Evolutionary conservation across 2,329 filamentous ascomycete genomes (phyloP).

Genomic region (Aspergillus felis): DNA sequence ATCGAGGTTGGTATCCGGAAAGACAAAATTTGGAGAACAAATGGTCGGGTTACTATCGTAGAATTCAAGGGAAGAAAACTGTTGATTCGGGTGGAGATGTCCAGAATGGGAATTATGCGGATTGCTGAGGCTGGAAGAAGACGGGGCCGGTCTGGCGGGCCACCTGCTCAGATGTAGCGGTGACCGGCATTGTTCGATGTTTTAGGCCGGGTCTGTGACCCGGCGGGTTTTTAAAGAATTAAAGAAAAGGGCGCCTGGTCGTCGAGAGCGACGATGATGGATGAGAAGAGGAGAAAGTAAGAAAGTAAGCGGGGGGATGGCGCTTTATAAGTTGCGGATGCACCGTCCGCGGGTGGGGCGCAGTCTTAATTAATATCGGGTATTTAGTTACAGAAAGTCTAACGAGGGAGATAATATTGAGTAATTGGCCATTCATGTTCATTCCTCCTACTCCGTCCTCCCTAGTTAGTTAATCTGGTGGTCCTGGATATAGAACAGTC

Average conservation of each 20-base stretch:
- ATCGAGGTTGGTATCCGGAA: neutral
- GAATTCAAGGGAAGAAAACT: neutral
- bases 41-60: neutral
- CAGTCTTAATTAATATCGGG: too few relatives aligned
- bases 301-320: neutral
- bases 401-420: too few relatives aligned
- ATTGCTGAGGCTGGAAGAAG: constrained; percentile 4
- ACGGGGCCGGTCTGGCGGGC: constrained; percentile 3
- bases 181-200: constrained; percentile 13
- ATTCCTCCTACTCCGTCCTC: too few relatives aligned
- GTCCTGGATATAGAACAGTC: neutral
- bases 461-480: too few relatives aligned
- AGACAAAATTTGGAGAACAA: neutral
- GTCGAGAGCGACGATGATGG: constrained; percentile 1
- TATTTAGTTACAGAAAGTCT: too few relatives aligned
- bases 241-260: neutral
- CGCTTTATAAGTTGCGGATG: neutral
- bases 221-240: constrained; percentile 4
- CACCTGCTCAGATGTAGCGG: constrained; percentile 3
- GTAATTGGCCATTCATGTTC: too few relatives aligned
- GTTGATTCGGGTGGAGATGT: neutral
- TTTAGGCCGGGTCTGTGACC: constrained; percentile 14
- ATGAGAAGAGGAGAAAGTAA: neutral
- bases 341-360: neutral
- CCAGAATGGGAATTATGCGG: neutral